Base-by-base conservation (phyloP, 148 eudicot species). In the Suaeda aralocaspica region DNA sequence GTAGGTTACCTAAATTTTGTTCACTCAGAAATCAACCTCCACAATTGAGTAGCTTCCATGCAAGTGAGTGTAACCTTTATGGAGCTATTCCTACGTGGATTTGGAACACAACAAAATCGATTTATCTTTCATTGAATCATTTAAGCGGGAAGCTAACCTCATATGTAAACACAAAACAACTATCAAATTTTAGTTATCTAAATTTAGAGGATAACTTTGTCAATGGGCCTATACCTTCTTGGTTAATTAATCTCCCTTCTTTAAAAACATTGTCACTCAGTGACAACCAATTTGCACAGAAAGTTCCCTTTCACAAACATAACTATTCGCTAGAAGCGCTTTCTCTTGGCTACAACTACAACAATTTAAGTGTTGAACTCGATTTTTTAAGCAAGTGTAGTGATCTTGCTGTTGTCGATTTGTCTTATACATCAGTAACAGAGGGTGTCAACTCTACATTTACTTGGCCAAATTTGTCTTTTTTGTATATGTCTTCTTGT, bases 131-230 rank as follows among this genome's bases (percentile, higher is more conserved):
- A 3, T 12, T 62, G 24, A 72, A 60, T 9, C 36, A 9, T 29
- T 72, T 62, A 2, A 51, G 3, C 3, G 74, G 74, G 0, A 8
- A n/a, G 9, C 26, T 72, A 34, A 68, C 75, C 5, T 61, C 51
- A 12, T 0, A 33, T 11, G 0, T 57, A 0, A 15, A 28, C 34
- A 57, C 61, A 13, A 57, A 57, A 52, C 2, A 21, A 19, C 6
- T 57, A 2, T 29, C 16, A 12, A 18, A 12, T 1, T 12, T 25
- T 9, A 10, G 7, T 2, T 11, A 0, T 34, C 6, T 75, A 39
- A 64, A 21, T n/a, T 52, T 75, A 4, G 61, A 68, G 0, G 1
- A 14, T 12, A 75, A 75, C 68, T 59, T 46, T 51, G 29, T 75
- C 13, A 21, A 44, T 10, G 78, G 78, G 31, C 4, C 15, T 10